A percentile compares a stretch with the other conserved stretches of the same genome.
phyloP scores from a whole-genome alignment of 2,329 filamentous ascomycete species.

The Mycocentrospora acerina region DNA sequence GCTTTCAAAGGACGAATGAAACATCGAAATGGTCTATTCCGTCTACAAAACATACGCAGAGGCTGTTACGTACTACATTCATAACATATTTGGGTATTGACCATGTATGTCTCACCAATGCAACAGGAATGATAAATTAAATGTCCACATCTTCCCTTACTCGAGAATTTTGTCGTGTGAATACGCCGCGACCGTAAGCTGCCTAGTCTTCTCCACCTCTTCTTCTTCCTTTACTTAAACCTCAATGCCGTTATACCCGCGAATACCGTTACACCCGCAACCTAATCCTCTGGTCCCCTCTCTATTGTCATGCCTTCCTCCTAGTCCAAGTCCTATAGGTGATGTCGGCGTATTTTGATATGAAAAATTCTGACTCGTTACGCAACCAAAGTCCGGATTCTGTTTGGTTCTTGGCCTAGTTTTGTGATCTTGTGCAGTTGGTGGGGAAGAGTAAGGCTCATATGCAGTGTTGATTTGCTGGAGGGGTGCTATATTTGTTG shows the following conservation, averaged over 20 bases:
- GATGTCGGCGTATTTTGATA: slow-evolving; percentile 9
- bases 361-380: slow-evolving; percentile 3
- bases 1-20: no score
- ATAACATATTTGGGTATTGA: no score
- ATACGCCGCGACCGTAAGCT: slow-evolving; percentile 4
- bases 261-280: no score
- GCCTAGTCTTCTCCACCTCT: slow-evolving; percentile 1
- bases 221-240: background rate
- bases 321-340: slow-evolving; percentile 1
- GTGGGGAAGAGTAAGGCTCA: slow-evolving; percentile 7
- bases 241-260: no score
- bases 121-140: no score
- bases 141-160: slow-evolving; percentile 3
- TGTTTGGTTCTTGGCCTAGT: background rate
- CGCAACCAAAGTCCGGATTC: background rate
- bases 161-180: slow-evolving; percentile 2
- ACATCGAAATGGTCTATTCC: no score
- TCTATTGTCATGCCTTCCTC: background rate
- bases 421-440: background rate
- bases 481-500: slow-evolving; percentile 1
- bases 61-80: no score
- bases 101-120: no score
- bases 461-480: slow-evolving; percentile 7
- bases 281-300: background rate
- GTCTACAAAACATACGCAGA: no score